These are phyloP conservation scores for Gnetum montanum DNA, from an alignment of 75 land plant species.

Conservation along the genomic window DNA sequence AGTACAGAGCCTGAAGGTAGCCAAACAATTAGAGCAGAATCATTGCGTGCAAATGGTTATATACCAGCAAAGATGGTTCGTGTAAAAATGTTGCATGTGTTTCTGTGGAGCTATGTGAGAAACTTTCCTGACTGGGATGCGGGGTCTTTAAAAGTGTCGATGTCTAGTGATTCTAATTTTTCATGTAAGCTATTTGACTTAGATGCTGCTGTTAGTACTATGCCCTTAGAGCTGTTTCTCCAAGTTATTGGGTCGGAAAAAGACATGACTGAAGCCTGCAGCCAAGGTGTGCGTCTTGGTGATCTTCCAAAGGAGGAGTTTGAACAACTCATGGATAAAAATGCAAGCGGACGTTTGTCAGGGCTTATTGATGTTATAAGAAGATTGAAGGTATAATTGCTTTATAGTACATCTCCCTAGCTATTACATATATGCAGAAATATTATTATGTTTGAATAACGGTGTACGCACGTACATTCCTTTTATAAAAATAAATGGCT, in stretches of 20 bases:
- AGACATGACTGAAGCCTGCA: conserved; percentile 51
- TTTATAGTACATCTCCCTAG: neutral
- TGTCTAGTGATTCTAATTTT: conserved; percentile 27
- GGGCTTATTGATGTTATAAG: conserved; percentile 63
- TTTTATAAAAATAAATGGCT: too few relatives aligned
- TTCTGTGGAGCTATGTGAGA: conserved; percentile 67
- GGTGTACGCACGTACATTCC: neutral
- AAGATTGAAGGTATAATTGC: conserved; percentile 63
- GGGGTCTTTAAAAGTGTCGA: too few relatives aligned
- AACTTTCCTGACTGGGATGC: conserved; percentile 31
- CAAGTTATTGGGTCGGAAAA: conserved; percentile 74
- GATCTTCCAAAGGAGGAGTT: conserved; percentile 61
- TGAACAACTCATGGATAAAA: conserved; percentile 40
- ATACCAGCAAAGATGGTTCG: conserved; percentile 87
- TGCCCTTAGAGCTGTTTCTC: conserved; percentile 87
- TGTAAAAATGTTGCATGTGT: conserved; percentile 72
- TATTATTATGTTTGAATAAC: neutral
- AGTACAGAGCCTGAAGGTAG: conserved; percentile 11
- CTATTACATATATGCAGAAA: neutral
- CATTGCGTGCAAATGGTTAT: conserved; percentile 81
- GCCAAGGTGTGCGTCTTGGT: conserved; percentile 49
- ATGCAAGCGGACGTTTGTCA: conserved; percentile 71
- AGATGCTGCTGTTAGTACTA: conserved; percentile 57
- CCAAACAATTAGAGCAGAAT: conserved; percentile 19
- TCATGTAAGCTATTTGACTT: conserved; percentile 44